These are phyloP conservation scores for Phlebopus sp. DNA, from an alignment of 1,284 basidiomycete species.

Conservation along the genomic window DNA sequence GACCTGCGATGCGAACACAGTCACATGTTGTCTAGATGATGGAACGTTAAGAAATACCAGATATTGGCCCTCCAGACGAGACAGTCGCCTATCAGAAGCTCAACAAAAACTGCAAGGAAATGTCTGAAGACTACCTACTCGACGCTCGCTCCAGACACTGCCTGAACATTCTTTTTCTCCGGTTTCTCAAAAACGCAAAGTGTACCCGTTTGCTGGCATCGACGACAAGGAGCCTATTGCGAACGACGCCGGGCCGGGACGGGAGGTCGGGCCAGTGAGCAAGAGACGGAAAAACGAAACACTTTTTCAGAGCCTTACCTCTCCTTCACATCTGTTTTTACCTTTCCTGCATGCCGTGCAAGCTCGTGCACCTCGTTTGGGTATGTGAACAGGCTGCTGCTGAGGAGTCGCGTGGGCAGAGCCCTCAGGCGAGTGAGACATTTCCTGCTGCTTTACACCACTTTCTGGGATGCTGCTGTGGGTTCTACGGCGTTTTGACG, in stretches of 20 bases:
- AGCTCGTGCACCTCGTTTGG: slow-evolving; percentile 76
- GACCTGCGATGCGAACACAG: slow-evolving; percentile 43
- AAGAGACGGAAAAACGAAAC: slow-evolving; percentile 28
- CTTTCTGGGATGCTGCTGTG: slow-evolving; percentile 22
- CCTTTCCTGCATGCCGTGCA: slow-evolving; percentile 84
- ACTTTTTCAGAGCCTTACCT: slow-evolving; percentile 47
- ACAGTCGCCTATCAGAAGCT: slow-evolving; percentile 57
- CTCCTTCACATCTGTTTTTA: slow-evolving; percentile 91
- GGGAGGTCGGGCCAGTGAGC: slow-evolving; percentile 58
- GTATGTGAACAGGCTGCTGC: slow-evolving; percentile 51
- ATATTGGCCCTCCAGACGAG: slow-evolving; percentile 81
- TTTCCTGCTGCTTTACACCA: slow-evolving; percentile 17
- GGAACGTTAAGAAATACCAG: slow-evolving; percentile 43
- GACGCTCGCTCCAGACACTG: slow-evolving; percentile 59
- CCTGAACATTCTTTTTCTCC: slow-evolving; percentile 72
- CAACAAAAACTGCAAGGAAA: slow-evolving; percentile 16
- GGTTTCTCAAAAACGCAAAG: slow-evolving; percentile 92
- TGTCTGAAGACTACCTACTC: slow-evolving; percentile 52
- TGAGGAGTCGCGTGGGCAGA: slow-evolving; percentile 14
- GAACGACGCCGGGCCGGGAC: slow-evolving; percentile 57
- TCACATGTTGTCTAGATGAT: slow-evolving; percentile 49
- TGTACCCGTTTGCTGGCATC: slow-evolving; percentile 82
- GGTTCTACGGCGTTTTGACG: slow-evolving; percentile 36
- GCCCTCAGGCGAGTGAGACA: slow-evolving; percentile 23
- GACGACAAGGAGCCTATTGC: slow-evolving; percentile 78